These are phyloP conservation scores for Fusarium proliferatum DNA, from an alignment of 2,329 filamentous ascomycete species.

Conservation along the genomic window DNA sequence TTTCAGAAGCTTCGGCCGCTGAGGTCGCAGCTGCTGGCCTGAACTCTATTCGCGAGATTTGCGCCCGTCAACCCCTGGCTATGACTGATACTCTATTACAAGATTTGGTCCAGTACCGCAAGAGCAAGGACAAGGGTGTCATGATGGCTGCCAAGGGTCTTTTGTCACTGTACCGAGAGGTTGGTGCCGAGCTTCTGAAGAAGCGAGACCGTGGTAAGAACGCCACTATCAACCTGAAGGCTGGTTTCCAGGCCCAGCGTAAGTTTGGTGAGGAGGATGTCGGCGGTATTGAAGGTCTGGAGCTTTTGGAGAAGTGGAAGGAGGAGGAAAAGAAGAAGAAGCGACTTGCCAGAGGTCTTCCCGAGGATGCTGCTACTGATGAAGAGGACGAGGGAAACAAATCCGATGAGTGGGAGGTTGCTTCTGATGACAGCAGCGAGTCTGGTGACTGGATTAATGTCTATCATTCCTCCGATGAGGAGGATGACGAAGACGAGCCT, in stretches of 20 bases:
- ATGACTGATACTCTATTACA: conserved; percentile 97
- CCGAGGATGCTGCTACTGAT: conserved; percentile 70
- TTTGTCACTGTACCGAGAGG: conserved; percentile 89
- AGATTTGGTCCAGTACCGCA: conserved; percentile 94
- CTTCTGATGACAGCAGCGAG: conserved; percentile 70
- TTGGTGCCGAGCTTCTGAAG: conserved; percentile 87
- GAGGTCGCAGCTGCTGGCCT: conserved; percentile 93
- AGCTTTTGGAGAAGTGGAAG: conserved; percentile 93
- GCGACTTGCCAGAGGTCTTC: conserved; percentile 74
- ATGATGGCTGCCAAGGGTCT: conserved; percentile 98
- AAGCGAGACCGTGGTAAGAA: conserved; percentile 93
- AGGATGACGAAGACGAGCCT: conserved; percentile 72
- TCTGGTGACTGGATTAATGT: conserved; percentile 96
- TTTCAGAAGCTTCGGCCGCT: conserved; percentile 90
- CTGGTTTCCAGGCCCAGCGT: conserved; percentile 78
- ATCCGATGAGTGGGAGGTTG: conserved; percentile 70
- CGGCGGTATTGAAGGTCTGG: conserved; percentile 90
- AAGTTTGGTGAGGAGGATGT: conserved; percentile 84
- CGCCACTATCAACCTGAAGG: conserved; percentile 83
- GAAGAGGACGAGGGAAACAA: conserved; percentile 68
- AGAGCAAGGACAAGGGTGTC: conserved; percentile 98
- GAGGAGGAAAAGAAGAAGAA: conserved; percentile 85
- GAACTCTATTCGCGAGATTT: conserved; percentile 95
- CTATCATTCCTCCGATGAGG: conserved; percentile 82
- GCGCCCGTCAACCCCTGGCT: conserved; percentile 89